These are phyloP conservation scores for Venturia carpophila DNA, from an alignment of 2,329 filamentous ascomycete genomes.

Conservation along the genomic window DNA sequence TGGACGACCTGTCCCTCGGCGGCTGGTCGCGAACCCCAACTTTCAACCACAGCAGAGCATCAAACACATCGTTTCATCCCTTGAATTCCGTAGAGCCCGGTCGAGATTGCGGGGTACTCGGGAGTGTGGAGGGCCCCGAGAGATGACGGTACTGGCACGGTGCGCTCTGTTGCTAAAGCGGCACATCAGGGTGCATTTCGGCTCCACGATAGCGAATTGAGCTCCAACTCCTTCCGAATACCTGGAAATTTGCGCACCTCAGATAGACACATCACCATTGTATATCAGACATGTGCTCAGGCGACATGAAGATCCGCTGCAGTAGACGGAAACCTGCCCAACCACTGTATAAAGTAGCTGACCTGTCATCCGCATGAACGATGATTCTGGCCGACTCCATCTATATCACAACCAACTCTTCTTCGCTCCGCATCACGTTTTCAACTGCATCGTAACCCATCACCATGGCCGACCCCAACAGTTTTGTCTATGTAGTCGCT, in stretches of 20 bases:
- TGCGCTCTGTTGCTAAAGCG: neutral
- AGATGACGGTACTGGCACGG: neutral
- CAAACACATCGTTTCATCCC: neutral
- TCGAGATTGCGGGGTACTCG: slow-evolving; percentile 21
- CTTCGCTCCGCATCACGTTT: neutral
- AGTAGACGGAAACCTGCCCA: too few species aligned
- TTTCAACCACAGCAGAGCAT: neutral
- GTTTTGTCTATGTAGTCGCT: slow-evolving; percentile 14
- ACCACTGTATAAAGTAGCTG: neutral
- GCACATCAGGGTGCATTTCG: neutral
- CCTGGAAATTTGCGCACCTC: neutral
- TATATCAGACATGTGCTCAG: neutral
- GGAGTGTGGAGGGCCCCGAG: neutral
- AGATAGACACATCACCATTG: neutral
- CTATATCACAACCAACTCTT: neutral
- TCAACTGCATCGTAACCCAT: neutral
- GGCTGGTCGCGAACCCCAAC: neutral
- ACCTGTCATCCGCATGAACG: neutral
- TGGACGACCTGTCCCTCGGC: neutral
- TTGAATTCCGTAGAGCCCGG: slow-evolving; percentile 3
- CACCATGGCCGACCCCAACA: slow-evolving; percentile 14
- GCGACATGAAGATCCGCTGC: neutral
- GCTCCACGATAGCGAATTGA: neutral
- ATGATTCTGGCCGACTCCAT: neutral
- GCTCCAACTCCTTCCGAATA: neutral